Percentiles rank a stretch among this genome's conserved stretches.
These are phyloP conservation scores for Apiospora phragmitis DNA, from an alignment of 2,329 filamentous ascomycete genomes.

Conservation along the genomic window DNA sequence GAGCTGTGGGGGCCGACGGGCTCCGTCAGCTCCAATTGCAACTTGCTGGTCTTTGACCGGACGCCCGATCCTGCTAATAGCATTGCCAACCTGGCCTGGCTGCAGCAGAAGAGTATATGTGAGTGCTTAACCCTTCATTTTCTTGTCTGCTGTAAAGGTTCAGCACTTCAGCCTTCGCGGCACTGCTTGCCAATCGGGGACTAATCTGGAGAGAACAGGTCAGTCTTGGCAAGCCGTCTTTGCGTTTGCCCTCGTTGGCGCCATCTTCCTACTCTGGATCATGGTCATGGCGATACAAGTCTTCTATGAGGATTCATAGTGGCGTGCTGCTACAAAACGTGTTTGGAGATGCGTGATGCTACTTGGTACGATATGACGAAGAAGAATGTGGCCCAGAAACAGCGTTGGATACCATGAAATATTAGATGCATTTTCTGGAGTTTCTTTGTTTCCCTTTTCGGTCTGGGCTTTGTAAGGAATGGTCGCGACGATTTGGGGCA, in stretches of 20 bases:
- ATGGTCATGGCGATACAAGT: conserved; percentile 69
- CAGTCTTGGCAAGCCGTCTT: conserved; percentile 67
- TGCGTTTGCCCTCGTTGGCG: conserved; percentile 60
- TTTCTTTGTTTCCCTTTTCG: too few species aligned
- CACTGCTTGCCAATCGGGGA: not conserved
- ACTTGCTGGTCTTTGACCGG: conserved; percentile 55
- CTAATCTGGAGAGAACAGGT: conserved; percentile 36
- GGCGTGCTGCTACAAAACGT: not conserved
- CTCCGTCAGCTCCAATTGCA: conserved; percentile 60
- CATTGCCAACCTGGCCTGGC: conserved; percentile 59
- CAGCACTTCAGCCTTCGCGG: not conserved
- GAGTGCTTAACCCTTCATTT: conserved; percentile 29
- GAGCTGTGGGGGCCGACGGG: conserved; percentile 64
- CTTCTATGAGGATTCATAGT: conserved; percentile 41
- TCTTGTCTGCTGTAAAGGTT: not conserved
- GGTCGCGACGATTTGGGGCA: not conserved
- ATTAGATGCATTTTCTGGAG: not conserved
- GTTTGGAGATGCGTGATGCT: not conserved
- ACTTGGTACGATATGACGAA: not conserved
- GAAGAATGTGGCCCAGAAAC: not conserved
- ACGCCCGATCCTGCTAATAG: conserved; percentile 49
- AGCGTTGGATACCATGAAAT: not conserved
- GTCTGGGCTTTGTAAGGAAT: not conserved
- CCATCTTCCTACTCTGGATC: conserved; percentile 65
- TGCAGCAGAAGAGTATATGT: conserved; percentile 66